These are phyloP conservation scores for Saturnispora zaruensis DNA, from an alignment of 805 yeast species.

Conservation along the genomic window DNA sequence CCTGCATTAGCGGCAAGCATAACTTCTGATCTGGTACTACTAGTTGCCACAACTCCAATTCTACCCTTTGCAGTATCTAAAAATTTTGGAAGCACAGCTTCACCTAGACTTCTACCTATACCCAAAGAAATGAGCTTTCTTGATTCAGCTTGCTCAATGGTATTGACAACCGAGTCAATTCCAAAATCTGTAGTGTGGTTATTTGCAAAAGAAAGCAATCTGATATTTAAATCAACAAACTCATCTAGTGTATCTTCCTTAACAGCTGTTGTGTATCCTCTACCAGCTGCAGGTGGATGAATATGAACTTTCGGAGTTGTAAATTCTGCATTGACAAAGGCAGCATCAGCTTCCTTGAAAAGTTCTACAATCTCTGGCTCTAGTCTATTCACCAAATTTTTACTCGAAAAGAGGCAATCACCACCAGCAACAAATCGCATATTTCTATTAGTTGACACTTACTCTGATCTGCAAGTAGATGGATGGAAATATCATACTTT, in stretches of 20 bases:
- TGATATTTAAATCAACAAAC: conserved; percentile 20
- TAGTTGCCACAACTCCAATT: conserved; percentile 22
- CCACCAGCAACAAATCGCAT: conserved; percentile 24
- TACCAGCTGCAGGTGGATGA: conserved; percentile 23
- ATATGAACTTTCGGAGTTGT: conserved; percentile 23
- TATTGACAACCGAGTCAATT: conserved; percentile 20
- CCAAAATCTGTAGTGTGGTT: conserved; percentile 26
- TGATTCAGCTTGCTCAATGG: conserved; percentile 20
- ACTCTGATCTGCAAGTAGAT: too few species aligned
- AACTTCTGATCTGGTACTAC: conserved; percentile 23
- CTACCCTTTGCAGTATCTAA: conserved; percentile 23
- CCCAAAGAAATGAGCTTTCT: conserved; percentile 22
- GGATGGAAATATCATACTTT: too few species aligned
- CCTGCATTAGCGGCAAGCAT: conserved; percentile 23
- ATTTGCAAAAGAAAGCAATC: conserved; percentile 22
- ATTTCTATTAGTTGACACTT: neutral
- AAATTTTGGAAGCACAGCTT: conserved; percentile 21
- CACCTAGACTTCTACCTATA: conserved; percentile 23
- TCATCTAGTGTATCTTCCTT: conserved; percentile 20
- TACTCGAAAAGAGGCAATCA: conserved; percentile 24
- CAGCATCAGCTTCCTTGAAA: conserved; percentile 20
- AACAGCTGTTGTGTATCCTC: conserved; percentile 24
- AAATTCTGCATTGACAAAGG: conserved; percentile 24
- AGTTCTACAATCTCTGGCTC: conserved; percentile 20
- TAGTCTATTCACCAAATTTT: conserved; percentile 20